Base-by-base conservation (phyloP, 768 basidiomycete genomes). In the Antrodiella citrinella region DNA sequence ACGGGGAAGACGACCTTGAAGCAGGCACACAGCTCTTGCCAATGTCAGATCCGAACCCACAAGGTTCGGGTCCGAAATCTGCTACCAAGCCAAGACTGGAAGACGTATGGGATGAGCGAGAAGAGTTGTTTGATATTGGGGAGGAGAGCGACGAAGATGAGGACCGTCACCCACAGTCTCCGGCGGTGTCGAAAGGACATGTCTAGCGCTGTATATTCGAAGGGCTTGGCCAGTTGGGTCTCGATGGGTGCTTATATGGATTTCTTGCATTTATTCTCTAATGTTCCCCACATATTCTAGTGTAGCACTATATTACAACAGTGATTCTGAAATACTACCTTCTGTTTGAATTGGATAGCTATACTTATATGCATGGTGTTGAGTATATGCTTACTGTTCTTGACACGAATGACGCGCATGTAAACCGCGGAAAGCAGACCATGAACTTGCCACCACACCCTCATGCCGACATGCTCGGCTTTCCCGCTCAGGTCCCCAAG, bases 61-160 rank as follows among this genome's bases (percentile, higher is more conserved):
- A 40, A 22, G 44, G 49, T 10, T 20, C 56, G 41, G 12, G 44
- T n/a, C 24, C 53, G 1, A 59, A 60, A 41, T 24, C 54, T 24
- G 26, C 51, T 49, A 7, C 58, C 18, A 57, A 55, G 48, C 57
- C 62, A 52, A 74, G 74, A 18, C 67, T 86, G 41, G 71, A 72
- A 13, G 73, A 86, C 62, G 80, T 84, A 41, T 90, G 86, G 86
- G 83, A 89, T 54, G 84, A 85, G 56, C 75, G 80, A 22, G 87
- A 91, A 65, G 85, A 88, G 49, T 54, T 85, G 26, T 87, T 90
- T 62, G 80, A 72, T 40, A 71, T 86, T 47, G 86, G 81, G 3
- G 77, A 74, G 9, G 78, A 80, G 52, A 80, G 79, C 57, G 81
- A 82, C 45, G 70, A 75, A 18, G 82, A 86, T 39, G 62, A 54